phyloP scores from a whole-genome alignment of 345 rosid species.

The Bruguiera sexangula region DNA sequence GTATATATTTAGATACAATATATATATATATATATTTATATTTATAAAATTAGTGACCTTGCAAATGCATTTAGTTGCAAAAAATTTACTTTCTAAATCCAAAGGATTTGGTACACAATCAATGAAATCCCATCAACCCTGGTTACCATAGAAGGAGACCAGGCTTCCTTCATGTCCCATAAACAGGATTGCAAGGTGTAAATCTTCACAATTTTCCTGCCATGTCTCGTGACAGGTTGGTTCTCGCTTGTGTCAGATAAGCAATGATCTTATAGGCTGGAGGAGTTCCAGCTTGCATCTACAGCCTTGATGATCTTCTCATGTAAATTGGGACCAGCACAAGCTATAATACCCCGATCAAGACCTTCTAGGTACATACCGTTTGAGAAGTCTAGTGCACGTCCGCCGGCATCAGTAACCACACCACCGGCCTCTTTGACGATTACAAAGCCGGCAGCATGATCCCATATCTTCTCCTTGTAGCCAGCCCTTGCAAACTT shows the following conservation, averaged over 20 bases:
- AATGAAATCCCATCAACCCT: background rate
- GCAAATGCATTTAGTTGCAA: background rate
- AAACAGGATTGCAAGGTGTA: background rate
- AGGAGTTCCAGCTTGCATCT: constrained; percentile 60
- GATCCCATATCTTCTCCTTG: constrained; percentile 68
- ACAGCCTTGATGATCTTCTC: constrained; percentile 44
- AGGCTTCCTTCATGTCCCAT: background rate
- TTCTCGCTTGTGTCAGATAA: background rate
- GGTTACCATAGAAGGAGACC: no score
- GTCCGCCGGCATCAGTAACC: constrained; percentile 52
- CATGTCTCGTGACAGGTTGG: background rate
- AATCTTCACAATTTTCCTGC: background rate
- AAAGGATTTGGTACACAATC: background rate
- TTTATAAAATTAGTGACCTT: background rate
- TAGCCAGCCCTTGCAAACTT: constrained; percentile 52
- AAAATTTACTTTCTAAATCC: background rate
- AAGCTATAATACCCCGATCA: constrained; percentile 49
- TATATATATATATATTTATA: background rate
- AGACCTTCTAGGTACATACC: constrained; percentile 47
- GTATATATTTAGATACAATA: no score
- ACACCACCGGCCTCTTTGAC: constrained; percentile 55
- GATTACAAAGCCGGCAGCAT: constrained; percentile 49
- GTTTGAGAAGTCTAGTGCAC: constrained; percentile 42
- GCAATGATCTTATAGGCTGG: constrained; percentile 30
- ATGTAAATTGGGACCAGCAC: constrained; percentile 39